phyloP scores from a whole-genome alignment of 2,329 filamentous ascomycete genomes.

The Calonectria pteridis region DNA sequence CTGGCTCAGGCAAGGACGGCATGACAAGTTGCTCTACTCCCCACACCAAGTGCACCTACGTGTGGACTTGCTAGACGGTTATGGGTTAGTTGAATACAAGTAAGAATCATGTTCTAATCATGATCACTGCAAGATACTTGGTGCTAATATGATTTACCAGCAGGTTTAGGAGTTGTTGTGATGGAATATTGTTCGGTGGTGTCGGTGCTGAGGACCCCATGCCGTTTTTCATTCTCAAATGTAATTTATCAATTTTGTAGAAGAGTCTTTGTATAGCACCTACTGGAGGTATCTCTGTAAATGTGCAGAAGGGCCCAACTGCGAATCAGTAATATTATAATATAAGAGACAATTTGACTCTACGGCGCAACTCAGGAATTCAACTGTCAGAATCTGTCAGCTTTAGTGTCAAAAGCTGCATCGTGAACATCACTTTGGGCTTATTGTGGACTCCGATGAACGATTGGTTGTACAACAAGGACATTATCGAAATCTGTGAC shows the following conservation, averaged over 20 bases:
- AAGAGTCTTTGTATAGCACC: background rate
- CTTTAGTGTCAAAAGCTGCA: background rate
- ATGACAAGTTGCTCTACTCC: background rate
- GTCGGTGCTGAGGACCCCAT: background rate
- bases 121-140: background rate
- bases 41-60: background rate
- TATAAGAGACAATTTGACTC: background rate
- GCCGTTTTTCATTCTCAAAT: background rate
- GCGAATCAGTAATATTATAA: background rate
- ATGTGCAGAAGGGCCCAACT: background rate
- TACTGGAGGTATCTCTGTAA: too few relatives aligned
- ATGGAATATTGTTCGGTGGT: background rate
- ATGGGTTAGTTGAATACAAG: background rate
- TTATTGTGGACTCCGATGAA: background rate
- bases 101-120: background rate
- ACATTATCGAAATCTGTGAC: too few relatives aligned
- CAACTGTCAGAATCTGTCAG: background rate
- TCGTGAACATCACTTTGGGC: background rate
- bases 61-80: background rate
- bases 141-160: background rate
- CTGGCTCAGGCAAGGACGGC: background rate
- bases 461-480: too few relatives aligned
- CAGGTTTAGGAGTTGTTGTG: fast-evolving
- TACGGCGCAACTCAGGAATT: background rate
- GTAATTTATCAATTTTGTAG: background rate